These are phyloP conservation scores for Coniella lustricola DNA, from an alignment of 2,329 filamentous ascomycete genomes.

Conservation along the genomic window DNA sequence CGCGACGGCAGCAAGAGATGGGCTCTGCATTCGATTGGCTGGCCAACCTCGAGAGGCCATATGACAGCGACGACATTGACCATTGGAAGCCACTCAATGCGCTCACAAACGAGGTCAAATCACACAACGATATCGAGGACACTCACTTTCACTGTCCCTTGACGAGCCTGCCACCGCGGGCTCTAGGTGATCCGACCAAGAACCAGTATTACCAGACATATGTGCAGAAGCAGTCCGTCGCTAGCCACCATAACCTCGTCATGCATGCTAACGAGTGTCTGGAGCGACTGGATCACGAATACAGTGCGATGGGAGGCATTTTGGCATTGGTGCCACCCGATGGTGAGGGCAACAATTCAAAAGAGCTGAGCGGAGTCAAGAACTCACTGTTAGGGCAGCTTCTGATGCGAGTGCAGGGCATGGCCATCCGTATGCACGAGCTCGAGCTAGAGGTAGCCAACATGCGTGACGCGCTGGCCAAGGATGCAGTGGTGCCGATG, in stretches of 20 bases:
- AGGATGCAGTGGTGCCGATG: slow-evolving; percentile 42
- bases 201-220: slow-evolving; percentile 5
- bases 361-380: slow-evolving; percentile 36
- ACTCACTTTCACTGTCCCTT: slow-evolving; percentile 42
- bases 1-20: slow-evolving; percentile 18
- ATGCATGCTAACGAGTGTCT: slow-evolving; percentile 54
- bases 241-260: slow-evolving; percentile 42
- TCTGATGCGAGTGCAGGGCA: slow-evolving; percentile 46
- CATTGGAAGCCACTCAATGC: slow-evolving; percentile 41
- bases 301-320: slow-evolving; percentile 47
- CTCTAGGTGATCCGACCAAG: slow-evolving; percentile 17
- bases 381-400: slow-evolving; percentile 50
- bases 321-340: slow-evolving; percentile 45
- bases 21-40: slow-evolving; percentile 52
- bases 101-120: slow-evolving; percentile 38
- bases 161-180: slow-evolving; percentile 18
- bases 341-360: slow-evolving; percentile 23
- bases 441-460: slow-evolving; percentile 48
- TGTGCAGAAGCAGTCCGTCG: slow-evolving; percentile 29
- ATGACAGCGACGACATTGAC: slow-evolving; percentile 39
- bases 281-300: slow-evolving; percentile 54
- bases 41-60: slow-evolving; percentile 40
- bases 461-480: slow-evolving; percentile 40
- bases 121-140: slow-evolving; percentile 34
- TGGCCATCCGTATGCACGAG: slow-evolving; percentile 49